These are phyloP conservation scores for Calonectria fujianensis DNA, from an alignment of 2,329 filamentous ascomycete genomes.

Conservation along the genomic window DNA sequence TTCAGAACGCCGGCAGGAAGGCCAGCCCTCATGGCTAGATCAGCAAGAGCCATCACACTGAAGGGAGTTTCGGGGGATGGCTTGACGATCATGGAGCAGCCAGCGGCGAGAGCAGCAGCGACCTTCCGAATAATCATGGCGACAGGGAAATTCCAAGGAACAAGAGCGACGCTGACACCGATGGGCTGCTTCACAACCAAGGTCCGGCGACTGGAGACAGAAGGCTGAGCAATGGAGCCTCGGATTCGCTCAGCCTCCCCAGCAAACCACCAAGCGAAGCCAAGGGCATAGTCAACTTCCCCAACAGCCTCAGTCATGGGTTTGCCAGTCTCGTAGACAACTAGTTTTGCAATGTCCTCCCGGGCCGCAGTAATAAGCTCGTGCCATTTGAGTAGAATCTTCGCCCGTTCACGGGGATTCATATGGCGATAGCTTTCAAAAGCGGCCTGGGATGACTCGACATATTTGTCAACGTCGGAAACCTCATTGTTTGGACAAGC, in stretches of 20 bases:
- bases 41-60: constrained; percentile 80
- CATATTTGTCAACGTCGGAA: too few relatives aligned
- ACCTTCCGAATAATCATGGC: constrained; percentile 75
- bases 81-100: constrained; percentile 85
- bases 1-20: constrained; percentile 83
- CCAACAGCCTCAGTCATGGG: constrained; percentile 71
- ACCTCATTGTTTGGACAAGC: too few relatives aligned
- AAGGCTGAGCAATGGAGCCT: constrained; percentile 76
- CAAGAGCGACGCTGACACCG: too few relatives aligned
- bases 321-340: constrained; percentile 73
- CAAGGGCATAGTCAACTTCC: constrained; percentile 73
- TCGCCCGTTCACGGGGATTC: constrained; percentile 58
- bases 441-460: too few relatives aligned
- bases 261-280: constrained; percentile 75
- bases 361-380: constrained; percentile 58
- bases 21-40: constrained; percentile 81
- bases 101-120: constrained; percentile 78
- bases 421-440: constrained; percentile 58
- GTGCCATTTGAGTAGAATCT: constrained; percentile 62
- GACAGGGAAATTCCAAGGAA: too few relatives aligned
- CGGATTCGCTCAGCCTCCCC: constrained; percentile 65
- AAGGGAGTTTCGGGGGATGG: constrained; percentile 84
- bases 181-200: constrained; percentile 78
- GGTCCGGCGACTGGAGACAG: constrained; percentile 69
- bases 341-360: constrained; percentile 63